Conservation (phyloP, 495 filamentous ascomycete species). For the Xylaria cubensis region DNA sequence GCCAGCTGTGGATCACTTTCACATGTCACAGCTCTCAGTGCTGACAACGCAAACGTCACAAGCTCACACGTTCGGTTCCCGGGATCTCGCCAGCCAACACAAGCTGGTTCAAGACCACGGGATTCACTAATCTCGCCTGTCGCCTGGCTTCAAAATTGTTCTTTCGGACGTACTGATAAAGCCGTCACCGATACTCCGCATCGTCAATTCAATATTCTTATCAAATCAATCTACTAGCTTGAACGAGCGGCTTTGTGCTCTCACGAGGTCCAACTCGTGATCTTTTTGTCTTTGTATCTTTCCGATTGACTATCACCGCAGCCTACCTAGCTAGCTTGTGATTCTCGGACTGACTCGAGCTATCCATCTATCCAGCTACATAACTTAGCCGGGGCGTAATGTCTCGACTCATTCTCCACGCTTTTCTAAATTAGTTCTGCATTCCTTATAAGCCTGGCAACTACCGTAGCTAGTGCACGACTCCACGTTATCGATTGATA, state of each 20-base stretch:
- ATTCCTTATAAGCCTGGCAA: background rate
- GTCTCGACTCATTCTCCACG: background rate
- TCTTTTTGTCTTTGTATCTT: conserved; percentile 8
- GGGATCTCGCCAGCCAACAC: conserved; percentile 11
- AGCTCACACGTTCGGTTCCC: conserved; percentile 11
- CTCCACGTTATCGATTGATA: conserved; percentile 1
- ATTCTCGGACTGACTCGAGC: conserved; percentile 19
- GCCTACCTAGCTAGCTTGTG: background rate
- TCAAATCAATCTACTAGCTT: background rate
- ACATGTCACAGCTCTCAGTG: conserved; percentile 21
- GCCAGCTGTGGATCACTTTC: conserved; percentile 24
- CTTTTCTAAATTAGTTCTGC: background rate
- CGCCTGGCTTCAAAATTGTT: conserved; percentile 5
- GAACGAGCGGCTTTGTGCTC: conserved; percentile 4
- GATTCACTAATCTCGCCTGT: conserved; percentile 2
- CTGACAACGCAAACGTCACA: conserved; percentile 28
- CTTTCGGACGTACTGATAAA: conserved; percentile 2
- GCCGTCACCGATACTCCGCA: background rate
- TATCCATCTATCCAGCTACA: background rate
- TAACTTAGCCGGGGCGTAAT: background rate
- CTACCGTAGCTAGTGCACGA: background rate
- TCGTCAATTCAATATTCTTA: background rate
- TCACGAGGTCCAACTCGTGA: background rate
- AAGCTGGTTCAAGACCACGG: background rate
- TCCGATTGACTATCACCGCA: background rate